A percentile compares a stretch with the other conserved stretches of the same genome.
These are phyloP conservation scores for Aspergillus heteromorphus DNA, from an alignment of 495 filamentous ascomycete genomes.

Conservation along the genomic window DNA sequence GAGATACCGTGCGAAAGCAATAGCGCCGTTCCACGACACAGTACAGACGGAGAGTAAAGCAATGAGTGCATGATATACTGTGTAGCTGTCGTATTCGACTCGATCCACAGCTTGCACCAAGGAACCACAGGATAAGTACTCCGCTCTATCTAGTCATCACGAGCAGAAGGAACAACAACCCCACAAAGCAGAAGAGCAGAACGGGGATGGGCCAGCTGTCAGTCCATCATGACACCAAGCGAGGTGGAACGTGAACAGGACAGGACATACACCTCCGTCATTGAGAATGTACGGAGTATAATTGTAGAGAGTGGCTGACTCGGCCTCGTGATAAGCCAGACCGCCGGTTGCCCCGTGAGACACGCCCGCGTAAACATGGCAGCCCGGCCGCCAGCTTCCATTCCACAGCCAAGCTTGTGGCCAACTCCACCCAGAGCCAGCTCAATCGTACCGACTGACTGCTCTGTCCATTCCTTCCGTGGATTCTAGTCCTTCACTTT, in stretches of 20 bases:
- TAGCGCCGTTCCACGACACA: no score
- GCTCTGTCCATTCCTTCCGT: constrained; percentile 15
- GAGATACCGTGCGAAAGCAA: no score
- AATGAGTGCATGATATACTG: no score
- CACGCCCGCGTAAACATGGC: constrained; percentile 37
- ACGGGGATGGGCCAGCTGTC: background rate
- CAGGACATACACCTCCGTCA: no score
- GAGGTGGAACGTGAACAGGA: no score
- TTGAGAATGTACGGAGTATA: background rate
- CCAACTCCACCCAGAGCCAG: constrained; percentile 27
- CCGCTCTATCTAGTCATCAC: no score
- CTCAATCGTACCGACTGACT: constrained; percentile 6
- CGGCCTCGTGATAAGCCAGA: constrained; percentile 4
- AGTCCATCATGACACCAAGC: background rate
- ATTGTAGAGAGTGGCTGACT: constrained; percentile 1
- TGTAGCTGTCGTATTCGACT: no score
- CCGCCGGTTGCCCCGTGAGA: constrained; percentile 43
- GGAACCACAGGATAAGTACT: no score
- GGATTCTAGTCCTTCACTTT: constrained; percentile 10
- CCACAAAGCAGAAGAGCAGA: background rate
- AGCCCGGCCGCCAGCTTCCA: constrained; percentile 11
- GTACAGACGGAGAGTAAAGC: no score
- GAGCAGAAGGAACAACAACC: background rate
- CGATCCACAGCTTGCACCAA: no score
- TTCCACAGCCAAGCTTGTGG: constrained; percentile 22